Base-by-base conservation (phyloP, 352 stramenopile genomes). In the Phytophthora ohioensis region DNA sequence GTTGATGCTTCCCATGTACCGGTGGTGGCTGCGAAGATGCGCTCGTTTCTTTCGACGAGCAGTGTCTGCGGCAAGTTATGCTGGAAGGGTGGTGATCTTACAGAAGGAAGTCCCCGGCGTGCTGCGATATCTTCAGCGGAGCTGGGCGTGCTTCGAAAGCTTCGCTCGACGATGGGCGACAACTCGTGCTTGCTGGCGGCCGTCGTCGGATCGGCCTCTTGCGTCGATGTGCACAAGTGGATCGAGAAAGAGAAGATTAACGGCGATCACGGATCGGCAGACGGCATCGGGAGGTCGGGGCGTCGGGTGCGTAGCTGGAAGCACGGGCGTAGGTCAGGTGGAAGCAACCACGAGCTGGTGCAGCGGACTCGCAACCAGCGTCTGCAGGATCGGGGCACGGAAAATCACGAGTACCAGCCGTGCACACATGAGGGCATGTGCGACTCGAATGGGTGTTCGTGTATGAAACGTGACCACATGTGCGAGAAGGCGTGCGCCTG, bases 391-490 rank as follows among this genome's bases (percentile, higher is more conserved):
- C 84, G 73, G 5, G 75, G 76, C 3, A 74, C 75, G 3, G 57
- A 66, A 27, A 90, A 91, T 47, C 81, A 92, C 52, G 84, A 92
- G 61, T 93, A 91, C 52, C 76, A 90, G 52, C 87, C 87, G 45
- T 94, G 87, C 65, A 86, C 82, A 38, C 87, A 94, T 63, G 77
- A 91, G 2, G 85, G 85, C 32, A 69, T 81, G 60, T 93, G 85
- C 63, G 67, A 84, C 62, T 75, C 78, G 12, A 78, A 32, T 2
- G 75, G 63, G 10, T 94, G 87, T 57, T 91, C 84, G 5, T 94
- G 84, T 49, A 90, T 91, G 57, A 78, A 71, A 34, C 72, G 73
- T 6, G 75, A 85, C 32, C 75, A 83, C 49, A 81, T 77, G 72
- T 83, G 78, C 52, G 78, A 85, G 54, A 79, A 75, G 12, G 78